Conservation (phyloP, 208 protist species). For the Acanthamoeba quina region DNA sequence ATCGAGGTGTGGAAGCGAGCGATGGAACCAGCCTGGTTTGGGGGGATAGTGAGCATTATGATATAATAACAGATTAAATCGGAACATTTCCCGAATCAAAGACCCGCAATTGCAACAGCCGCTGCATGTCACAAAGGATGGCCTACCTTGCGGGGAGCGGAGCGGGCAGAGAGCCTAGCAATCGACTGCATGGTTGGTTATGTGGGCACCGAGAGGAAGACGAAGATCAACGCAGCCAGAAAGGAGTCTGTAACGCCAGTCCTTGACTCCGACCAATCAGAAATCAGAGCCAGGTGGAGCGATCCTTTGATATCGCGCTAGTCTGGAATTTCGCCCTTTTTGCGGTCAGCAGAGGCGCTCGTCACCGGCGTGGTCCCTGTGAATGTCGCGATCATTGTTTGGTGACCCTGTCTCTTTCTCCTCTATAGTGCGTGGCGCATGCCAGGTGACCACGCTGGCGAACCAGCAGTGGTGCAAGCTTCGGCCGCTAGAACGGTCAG, state of each 20-base stretch:
- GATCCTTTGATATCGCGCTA: not conserved
- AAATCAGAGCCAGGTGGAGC: not conserved
- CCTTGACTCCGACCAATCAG: not conserved
- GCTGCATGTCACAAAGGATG: not conserved
- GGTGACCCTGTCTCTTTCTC: too few relatives aligned
- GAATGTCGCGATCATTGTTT: too few relatives aligned
- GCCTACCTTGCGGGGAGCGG: not conserved
- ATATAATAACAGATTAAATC: not conserved
- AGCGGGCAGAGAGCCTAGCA: not conserved
- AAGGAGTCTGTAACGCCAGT: not conserved
- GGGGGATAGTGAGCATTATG: not conserved
- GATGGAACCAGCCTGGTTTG: not conserved
- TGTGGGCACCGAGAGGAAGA: not conserved
- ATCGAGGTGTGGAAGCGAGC: not conserved
- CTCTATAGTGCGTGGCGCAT: too few relatives aligned
- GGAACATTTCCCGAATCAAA: not conserved
- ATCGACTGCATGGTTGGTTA: conserved; percentile 10
- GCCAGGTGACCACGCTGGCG: too few relatives aligned
- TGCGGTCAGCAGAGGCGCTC: too few relatives aligned
- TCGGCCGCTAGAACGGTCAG: too few relatives aligned
- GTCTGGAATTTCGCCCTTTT: not conserved
- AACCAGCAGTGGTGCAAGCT: too few relatives aligned
- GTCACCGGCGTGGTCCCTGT: too few relatives aligned
- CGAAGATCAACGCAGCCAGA: not conserved
- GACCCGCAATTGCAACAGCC: too few relatives aligned